These are phyloP conservation scores for Peniophora sp. DNA, from an alignment of 1,284 basidiomycete genomes.

Conservation along the genomic window DNA sequence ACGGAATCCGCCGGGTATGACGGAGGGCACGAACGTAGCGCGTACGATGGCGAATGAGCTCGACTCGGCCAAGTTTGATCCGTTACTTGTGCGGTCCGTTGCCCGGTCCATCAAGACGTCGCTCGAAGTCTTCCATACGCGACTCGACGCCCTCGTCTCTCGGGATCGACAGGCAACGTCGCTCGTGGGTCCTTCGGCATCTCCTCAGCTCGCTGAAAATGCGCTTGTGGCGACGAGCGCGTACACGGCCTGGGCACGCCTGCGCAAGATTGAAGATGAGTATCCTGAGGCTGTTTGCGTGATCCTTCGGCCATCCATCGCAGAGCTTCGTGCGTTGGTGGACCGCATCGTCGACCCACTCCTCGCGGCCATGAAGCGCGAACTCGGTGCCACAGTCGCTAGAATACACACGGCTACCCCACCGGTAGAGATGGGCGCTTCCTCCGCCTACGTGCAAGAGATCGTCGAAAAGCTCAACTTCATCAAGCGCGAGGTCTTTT, in stretches of 20 bases:
- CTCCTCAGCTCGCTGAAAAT: conserved; percentile 71
- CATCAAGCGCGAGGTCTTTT: conserved; percentile 70
- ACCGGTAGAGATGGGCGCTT: conserved; percentile 37
- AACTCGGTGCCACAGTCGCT: conserved; percentile 69
- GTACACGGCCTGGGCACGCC: conserved; percentile 69
- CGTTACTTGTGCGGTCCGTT: conserved; percentile 71
- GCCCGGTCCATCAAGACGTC: conserved; percentile 65
- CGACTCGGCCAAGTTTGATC: conserved; percentile 90
- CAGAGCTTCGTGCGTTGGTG: background rate
- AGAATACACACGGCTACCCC: conserved; percentile 59
- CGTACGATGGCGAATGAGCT: conserved; percentile 82
- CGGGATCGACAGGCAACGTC: conserved; percentile 73
- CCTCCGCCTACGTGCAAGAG: conserved; percentile 86
- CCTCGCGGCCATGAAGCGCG: conserved; percentile 67
- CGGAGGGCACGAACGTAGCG: conserved; percentile 71
- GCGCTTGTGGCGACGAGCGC: conserved; percentile 70
- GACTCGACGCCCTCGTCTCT: conserved; percentile 63
- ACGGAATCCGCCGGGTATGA: conserved; percentile 62
- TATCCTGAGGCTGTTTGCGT: conserved; percentile 57
- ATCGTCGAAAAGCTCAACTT: conserved; percentile 79
- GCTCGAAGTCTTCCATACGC: conserved; percentile 56
- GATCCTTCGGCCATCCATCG: conserved; percentile 43
- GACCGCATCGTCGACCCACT: conserved; percentile 64
- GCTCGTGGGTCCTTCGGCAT: conserved; percentile 70
- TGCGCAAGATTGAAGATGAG: conserved; percentile 64